Percentiles rank a stretch among this genome's conserved stretches.
Evolutionary conservation across 257 asterid genomes (phyloP).

Genomic region (Solanum chaucha): DNA sequence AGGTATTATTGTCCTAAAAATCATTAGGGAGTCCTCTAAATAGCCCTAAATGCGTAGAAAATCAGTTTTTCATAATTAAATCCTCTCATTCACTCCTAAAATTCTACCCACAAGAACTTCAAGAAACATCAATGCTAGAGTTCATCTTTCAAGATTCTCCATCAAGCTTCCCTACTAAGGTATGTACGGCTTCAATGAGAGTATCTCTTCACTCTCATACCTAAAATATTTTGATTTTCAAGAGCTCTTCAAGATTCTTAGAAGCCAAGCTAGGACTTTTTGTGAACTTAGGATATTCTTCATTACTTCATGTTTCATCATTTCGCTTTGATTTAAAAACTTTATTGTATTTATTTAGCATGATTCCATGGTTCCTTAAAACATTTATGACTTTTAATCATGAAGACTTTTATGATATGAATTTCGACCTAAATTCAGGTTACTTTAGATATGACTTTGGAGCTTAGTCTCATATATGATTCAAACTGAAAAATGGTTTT

Average conservation of each 20-base stretch:
- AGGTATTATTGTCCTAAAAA: not conserved
- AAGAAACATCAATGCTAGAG: not conserved
- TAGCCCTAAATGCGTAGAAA: not conserved
- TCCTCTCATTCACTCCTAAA: not conserved
- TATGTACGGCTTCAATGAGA: not conserved
- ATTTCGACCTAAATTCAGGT: too few species aligned
- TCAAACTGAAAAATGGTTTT: too few species aligned
- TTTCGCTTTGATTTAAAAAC: not conserved
- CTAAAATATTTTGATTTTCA: too few species aligned
- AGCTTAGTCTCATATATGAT: not conserved
- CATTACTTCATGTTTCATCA: not conserved
- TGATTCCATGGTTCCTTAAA: not conserved
- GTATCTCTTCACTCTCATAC: not conserved
- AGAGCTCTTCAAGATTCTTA: not conserved
- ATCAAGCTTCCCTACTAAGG: not conserved
- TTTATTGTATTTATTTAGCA: not conserved
- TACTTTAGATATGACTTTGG: not conserved
- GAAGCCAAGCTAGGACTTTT: not conserved
- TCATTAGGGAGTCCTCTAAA: not conserved
- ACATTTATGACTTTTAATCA: too few species aligned
- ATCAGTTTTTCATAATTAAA: not conserved
- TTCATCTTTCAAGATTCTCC: not conserved
- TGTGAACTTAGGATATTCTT: not conserved
- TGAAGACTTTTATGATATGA: not conserved
- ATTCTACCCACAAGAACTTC: not conserved